A percentile compares a stretch with the other conserved stretches of the same genome.
phyloP scores from a whole-genome alignment of 176 grass and related monocot species.

The Elymus sibiricus region DNA sequence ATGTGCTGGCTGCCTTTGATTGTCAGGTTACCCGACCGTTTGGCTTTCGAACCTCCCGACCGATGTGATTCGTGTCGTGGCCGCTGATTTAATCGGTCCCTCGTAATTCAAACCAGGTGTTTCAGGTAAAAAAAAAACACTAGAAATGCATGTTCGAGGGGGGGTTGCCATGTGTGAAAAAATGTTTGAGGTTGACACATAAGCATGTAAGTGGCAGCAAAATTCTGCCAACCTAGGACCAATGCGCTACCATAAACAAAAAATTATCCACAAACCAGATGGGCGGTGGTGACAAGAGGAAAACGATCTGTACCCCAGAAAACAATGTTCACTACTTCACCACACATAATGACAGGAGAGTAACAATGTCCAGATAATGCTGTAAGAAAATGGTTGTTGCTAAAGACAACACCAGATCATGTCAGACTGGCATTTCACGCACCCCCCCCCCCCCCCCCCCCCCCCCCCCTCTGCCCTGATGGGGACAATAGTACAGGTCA shows the following conservation, averaged over 20 bases:
- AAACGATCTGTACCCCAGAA: background rate
- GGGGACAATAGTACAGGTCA: slow-evolving; percentile 1
- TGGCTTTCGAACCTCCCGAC: too few species aligned
- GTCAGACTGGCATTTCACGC: background rate
- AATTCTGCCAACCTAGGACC: slow-evolving; percentile 1
- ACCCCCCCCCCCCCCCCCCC: background rate
- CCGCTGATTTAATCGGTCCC: too few species aligned
- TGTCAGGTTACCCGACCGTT: too few species aligned
- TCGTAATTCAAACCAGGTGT: too few species aligned
- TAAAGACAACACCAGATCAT: background rate
- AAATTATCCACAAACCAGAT: background rate
- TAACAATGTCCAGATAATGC: background rate
- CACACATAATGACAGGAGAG: slow-evolving; percentile 1
- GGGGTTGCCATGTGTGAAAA: too few species aligned
- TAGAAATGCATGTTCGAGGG: too few species aligned
- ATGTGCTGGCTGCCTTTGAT: too few species aligned
- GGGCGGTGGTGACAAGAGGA: background rate
- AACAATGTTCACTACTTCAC: background rate
- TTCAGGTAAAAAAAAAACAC: too few species aligned
- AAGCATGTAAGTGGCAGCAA: too few species aligned
- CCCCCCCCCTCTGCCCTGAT: background rate
- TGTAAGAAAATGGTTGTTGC: background rate
- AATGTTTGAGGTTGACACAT: too few species aligned
- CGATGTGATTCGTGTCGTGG: too few species aligned
- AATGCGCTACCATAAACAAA: background rate